A percentile compares a stretch with the other conserved stretches of the same genome.
Conservation (phyloP, 805 yeast genomes). For the Cyberlindnera nakhonratchasimensis region DNA sequence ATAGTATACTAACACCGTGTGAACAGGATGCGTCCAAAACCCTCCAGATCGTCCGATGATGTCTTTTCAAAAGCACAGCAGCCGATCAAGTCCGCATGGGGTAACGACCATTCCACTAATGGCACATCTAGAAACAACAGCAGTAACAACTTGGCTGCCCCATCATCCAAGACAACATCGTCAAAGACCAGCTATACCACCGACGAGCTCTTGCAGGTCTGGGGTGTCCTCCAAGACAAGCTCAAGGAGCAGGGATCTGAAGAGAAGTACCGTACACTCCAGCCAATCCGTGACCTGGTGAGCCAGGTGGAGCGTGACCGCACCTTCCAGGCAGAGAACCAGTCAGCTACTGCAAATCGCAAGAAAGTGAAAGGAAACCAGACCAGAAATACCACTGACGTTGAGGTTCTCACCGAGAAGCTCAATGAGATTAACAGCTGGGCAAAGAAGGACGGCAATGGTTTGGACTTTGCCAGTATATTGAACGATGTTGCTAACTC, state of each 20-base stretch:
- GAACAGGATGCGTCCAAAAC: slow-evolving; percentile 33
- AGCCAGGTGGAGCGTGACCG: slow-evolving; percentile 24
- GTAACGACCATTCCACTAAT: no score
- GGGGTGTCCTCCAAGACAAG: slow-evolving; percentile 38
- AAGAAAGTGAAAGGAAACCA: background rate
- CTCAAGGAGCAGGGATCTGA: slow-evolving; percentile 28
- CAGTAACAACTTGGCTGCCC: background rate
- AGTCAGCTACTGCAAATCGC: slow-evolving; percentile 1
- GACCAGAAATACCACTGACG: slow-evolving; percentile 7
- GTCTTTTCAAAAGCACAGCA: background rate
- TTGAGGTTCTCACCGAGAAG: slow-evolving; percentile 16
- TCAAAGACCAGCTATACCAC: slow-evolving; percentile 36
- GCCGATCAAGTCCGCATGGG: slow-evolving; percentile 4
- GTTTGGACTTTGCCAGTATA: slow-evolving; percentile 25
- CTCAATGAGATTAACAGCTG: slow-evolving; percentile 21
- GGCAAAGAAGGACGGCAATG: slow-evolving; percentile 23
- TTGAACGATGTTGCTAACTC: slow-evolving; percentile 18
- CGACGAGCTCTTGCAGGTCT: slow-evolving; percentile 51
- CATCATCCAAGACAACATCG: background rate
- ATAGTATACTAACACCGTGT: background rate
- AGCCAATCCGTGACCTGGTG: slow-evolving; percentile 24
- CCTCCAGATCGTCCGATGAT: slow-evolving; percentile 12
- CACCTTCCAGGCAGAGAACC: slow-evolving; percentile 13
- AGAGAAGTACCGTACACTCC: slow-evolving; percentile 33
- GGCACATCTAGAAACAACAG: background rate